Conservation (phyloP, 2,329 filamentous ascomycete genomes). For the Diaporthe citri region DNA sequence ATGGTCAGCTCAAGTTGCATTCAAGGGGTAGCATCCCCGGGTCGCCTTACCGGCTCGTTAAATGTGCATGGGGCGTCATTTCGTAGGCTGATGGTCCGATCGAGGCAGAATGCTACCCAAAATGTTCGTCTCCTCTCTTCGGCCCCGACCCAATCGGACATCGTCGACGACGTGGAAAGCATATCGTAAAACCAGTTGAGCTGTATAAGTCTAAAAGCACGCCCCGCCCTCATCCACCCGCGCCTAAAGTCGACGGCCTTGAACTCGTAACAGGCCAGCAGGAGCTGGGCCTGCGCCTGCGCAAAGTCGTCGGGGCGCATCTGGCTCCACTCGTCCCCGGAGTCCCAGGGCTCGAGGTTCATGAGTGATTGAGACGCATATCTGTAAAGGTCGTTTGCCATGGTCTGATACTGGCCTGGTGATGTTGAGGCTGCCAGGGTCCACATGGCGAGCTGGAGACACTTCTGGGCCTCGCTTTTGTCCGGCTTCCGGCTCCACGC, state of each 20-base stretch:
- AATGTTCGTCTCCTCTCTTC: slow-evolving; percentile 34
- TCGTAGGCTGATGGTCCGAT: slow-evolving; percentile 16
- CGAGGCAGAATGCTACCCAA: slow-evolving; percentile 30
- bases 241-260: slow-evolving; percentile 44
- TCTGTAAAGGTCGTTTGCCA: slow-evolving; percentile 29
- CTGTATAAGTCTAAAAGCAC: slow-evolving; percentile 44
- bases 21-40: not conserved
- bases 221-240: slow-evolving; percentile 45
- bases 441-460: slow-evolving; percentile 54
- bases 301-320: slow-evolving; percentile 40
- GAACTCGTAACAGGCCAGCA: slow-evolving; percentile 44
- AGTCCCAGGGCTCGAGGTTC: slow-evolving; percentile 40
- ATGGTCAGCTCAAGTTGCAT: not conserved
- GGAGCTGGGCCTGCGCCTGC: slow-evolving; percentile 45
- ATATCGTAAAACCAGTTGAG: slow-evolving; percentile 35
- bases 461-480: slow-evolving; percentile 35
- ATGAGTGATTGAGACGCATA: slow-evolving; percentile 30
- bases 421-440: slow-evolving; percentile 51
- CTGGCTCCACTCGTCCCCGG: slow-evolving; percentile 16
- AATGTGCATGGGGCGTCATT: slow-evolving; percentile 28
- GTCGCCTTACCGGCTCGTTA: slow-evolving; percentile 22
- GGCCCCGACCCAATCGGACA: slow-evolving; percentile 22
- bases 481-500: slow-evolving; percentile 34
- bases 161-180: slow-evolving; percentile 7
- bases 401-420: slow-evolving; percentile 46